phyloP scores from a whole-genome alignment of 495 filamentous ascomycete species.

The Penicillium soppii region DNA sequence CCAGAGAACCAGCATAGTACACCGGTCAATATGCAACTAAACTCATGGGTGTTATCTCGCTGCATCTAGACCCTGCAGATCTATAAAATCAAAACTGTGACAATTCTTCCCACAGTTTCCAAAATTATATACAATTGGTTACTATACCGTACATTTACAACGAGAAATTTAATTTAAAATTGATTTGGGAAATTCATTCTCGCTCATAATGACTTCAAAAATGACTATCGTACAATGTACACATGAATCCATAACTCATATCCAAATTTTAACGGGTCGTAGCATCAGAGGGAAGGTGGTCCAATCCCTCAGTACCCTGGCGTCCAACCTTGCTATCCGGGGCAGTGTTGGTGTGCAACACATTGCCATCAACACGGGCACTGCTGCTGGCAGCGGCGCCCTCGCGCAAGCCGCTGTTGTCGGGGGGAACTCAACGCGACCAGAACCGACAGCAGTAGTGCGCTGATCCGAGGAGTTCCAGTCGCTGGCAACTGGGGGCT shows the following conservation, averaged over 20 bases:
- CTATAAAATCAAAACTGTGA: too few relatives aligned
- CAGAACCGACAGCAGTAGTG: constrained; percentile 67
- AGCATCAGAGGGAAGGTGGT: constrained; percentile 53
- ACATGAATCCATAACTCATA: constrained; percentile 5
- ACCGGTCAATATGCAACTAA: not conserved
- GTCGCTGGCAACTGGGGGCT: constrained; percentile 71
- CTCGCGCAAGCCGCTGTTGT: constrained; percentile 55
- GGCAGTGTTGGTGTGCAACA: constrained; percentile 39
- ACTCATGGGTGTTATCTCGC: not conserved
- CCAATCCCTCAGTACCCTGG: constrained; percentile 53
- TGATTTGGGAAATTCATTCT: constrained; percentile 9
- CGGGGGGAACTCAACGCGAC: constrained; percentile 50
- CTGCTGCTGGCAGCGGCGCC: constrained; percentile 62
- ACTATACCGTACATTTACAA: too few relatives aligned
- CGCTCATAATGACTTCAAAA: constrained; percentile 10
- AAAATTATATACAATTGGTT: too few relatives aligned
- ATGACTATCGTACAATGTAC: constrained; percentile 19
- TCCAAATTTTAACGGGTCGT: constrained; percentile 22
- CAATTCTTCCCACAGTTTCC: too few relatives aligned
- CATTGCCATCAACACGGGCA: constrained; percentile 47
- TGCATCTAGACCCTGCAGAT: not conserved
- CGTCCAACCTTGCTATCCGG: constrained; percentile 48
- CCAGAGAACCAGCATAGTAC: too few relatives aligned
- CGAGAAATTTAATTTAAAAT: not conserved
- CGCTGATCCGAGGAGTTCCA: constrained; percentile 70